Conservation (phyloP, 257 asterid species). For the Plantago ovata region DNA sequence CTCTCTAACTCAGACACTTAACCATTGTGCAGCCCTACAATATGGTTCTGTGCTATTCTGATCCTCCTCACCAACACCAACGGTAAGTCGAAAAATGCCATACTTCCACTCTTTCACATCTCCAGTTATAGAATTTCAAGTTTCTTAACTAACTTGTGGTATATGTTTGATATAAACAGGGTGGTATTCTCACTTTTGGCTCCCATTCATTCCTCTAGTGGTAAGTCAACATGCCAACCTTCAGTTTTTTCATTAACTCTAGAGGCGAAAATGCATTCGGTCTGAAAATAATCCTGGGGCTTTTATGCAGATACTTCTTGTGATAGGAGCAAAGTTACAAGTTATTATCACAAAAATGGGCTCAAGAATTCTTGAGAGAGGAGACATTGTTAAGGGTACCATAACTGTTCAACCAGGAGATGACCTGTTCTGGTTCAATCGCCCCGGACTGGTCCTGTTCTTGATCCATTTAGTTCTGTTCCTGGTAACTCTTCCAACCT, state of each 20-base stretch:
- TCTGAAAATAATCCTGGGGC: neutral
- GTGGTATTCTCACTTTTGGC: slow-evolving; percentile 80
- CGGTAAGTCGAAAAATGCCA: slow-evolving; percentile 35
- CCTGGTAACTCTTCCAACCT: slow-evolving; percentile 33
- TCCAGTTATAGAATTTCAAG: slow-evolving; percentile 52
- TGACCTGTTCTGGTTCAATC: slow-evolving; percentile 77
- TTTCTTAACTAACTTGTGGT: neutral
- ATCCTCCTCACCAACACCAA: slow-evolving; percentile 83
- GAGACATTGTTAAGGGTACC: slow-evolving; percentile 73
- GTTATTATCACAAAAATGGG: slow-evolving; percentile 91
- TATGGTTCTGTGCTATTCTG: slow-evolving; percentile 70
- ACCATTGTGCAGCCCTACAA: slow-evolving; percentile 58
- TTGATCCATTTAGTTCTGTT: slow-evolving; percentile 78
- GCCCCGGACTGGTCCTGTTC: slow-evolving; percentile 61
- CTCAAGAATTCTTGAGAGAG: slow-evolving; percentile 70
- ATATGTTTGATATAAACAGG: slow-evolving; percentile 40
- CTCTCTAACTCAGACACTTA: neutral
- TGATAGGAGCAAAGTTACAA: slow-evolving; percentile 84
- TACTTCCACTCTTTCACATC: neutral
- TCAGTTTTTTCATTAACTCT: neutral
- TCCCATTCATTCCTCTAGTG: slow-evolving; percentile 74
- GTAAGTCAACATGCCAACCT: slow-evolving; percentile 36
- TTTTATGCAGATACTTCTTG: slow-evolving; percentile 47
- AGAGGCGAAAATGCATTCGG: neutral
- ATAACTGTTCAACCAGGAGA: slow-evolving; percentile 77